Conservation (phyloP, 495 filamentous ascomycete species). For the Xylaria nigripes region DNA sequence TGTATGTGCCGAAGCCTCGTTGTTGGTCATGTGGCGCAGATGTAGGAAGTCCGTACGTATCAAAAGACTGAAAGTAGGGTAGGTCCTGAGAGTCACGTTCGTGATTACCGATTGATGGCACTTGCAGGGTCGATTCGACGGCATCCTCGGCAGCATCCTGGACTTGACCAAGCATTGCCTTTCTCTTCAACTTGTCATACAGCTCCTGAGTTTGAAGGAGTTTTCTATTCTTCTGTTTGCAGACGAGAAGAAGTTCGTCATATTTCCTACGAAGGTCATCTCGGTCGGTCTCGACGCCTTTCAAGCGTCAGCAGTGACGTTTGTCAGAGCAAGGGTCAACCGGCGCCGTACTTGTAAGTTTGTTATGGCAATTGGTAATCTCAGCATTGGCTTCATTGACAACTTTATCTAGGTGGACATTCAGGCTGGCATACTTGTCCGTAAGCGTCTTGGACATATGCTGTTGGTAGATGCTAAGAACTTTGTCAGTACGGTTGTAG, state of each 20-base stretch:
- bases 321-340: constrained; percentile 1
- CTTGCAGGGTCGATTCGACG: constrained; percentile 49
- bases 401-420: constrained; percentile 67
- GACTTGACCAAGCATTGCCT: constrained; percentile 59
- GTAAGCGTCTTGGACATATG: constrained; percentile 62
- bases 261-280: constrained; percentile 66
- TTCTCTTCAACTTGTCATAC: constrained; percentile 74
- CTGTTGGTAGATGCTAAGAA: constrained; percentile 68
- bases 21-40: constrained; percentile 13
- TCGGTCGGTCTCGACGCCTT: constrained; percentile 59
- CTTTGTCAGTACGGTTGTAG: constrained; percentile 4
- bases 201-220: constrained; percentile 73
- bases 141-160: constrained; percentile 62
- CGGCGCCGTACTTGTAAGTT: constrained; percentile 29
- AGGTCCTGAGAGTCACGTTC: constrained; percentile 7
- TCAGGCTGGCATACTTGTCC: constrained; percentile 64
- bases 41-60: constrained; percentile 9
- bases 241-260: constrained; percentile 60
- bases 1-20: neutral
- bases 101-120: neutral
- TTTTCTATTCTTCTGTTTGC: constrained; percentile 66
- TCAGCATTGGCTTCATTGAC: constrained; percentile 76
- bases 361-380: constrained; percentile 58
- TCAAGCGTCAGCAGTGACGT: constrained; percentile 3
- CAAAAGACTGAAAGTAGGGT: constrained; percentile 8